These are phyloP conservation scores for Articulospora tetracladia DNA, from an alignment of 495 filamentous ascomycete genomes.

Conservation along the genomic window DNA sequence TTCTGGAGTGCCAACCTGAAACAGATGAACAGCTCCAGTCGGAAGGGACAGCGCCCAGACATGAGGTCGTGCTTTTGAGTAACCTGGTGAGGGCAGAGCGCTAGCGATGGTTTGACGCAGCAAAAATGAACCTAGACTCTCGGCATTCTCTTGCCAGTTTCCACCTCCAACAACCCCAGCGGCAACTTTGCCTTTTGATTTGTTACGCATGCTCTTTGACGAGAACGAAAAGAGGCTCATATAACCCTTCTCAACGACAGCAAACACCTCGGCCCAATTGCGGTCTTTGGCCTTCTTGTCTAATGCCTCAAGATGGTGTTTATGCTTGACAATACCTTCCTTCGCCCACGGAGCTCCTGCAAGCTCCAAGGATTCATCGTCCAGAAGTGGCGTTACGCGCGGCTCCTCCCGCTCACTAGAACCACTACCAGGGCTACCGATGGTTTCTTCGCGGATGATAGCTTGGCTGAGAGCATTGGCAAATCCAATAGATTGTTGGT, in stretches of 20 bases:
- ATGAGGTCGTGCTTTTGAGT: slow-evolving; percentile 83
- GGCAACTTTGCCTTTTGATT: slow-evolving; percentile 37
- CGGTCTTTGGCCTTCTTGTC: slow-evolving; percentile 91
- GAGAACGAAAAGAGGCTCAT: slow-evolving; percentile 94
- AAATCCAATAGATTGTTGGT: slow-evolving; percentile 95
- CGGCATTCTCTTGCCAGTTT: slow-evolving; percentile 95
- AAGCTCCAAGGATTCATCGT: slow-evolving; percentile 88
- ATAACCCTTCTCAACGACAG: slow-evolving; percentile 96
- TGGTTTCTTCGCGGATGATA: slow-evolving; percentile 87
- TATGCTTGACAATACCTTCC: slow-evolving; percentile 92
- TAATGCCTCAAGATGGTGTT: slow-evolving; percentile 85
- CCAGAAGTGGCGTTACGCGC: slow-evolving; percentile 66
- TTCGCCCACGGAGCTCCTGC: slow-evolving; percentile 96
- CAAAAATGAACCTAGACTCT: slow-evolving; percentile 79
- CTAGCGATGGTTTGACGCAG: slow-evolving; percentile 92
- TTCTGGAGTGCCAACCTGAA: slow-evolving; percentile 94
- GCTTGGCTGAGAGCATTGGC: slow-evolving; percentile 95
- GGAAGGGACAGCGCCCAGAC: slow-evolving; percentile 96
- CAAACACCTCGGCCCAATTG: slow-evolving; percentile 93
- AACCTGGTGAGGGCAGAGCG: slow-evolving; percentile 83
- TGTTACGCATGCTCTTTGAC: slow-evolving; percentile 69
- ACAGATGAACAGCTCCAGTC: slow-evolving; percentile 90
- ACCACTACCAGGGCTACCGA: slow-evolving; percentile 47
- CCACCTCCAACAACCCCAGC: slow-evolving; percentile 83
- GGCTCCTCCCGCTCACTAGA: slow-evolving; percentile 36